Percentiles rank a stretch among this genome's conserved stretches.
Evolutionary conservation across 208 protist species (phyloP).

Genomic region (Acanthamoeba rhysodes): DNA sequence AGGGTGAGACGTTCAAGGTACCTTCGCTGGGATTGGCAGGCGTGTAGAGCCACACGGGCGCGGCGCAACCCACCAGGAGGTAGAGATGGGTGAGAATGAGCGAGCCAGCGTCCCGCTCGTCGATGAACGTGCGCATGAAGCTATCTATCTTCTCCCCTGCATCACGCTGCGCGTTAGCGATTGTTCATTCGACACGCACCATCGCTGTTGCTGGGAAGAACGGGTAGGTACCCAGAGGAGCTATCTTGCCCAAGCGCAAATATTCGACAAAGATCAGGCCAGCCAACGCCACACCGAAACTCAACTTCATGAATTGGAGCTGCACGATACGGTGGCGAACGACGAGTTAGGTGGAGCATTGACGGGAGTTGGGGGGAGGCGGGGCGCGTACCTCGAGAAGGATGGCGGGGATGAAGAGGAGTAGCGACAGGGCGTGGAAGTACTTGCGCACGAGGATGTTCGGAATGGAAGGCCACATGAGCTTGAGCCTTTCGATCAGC

Average conservation of each 20-base stretch:
- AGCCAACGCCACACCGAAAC: conserved; percentile 6
- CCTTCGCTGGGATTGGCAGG: neutral
- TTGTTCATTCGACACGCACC: neutral
- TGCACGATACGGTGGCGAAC: neutral
- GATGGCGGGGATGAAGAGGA: conserved; percentile 49
- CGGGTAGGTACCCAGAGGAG: conserved; percentile 11
- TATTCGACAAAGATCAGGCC: conserved; percentile 36
- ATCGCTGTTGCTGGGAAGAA: too few species aligned
- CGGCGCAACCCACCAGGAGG: conserved; percentile 49
- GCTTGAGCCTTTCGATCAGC: conserved; percentile 34
- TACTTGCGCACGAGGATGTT: conserved; percentile 50
- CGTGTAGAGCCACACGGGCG: conserved; percentile 15
- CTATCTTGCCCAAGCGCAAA: neutral
- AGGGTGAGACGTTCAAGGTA: neutral
- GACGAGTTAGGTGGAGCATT: neutral
- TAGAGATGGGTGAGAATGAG: conserved; percentile 51
- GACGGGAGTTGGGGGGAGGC: too few species aligned
- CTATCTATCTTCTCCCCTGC: neutral
- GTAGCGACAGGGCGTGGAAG: conserved; percentile 30
- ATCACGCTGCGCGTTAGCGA: neutral
- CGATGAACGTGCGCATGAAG: conserved; percentile 39
- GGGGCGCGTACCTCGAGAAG: neutral
- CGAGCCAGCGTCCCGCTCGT: neutral
- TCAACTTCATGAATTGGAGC: conserved; percentile 20
- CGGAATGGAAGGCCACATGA: conserved; percentile 6